A percentile compares a stretch with the other conserved stretches of the same genome.
phyloP scores from a whole-genome alignment of 371 early-diverging fungal species.

The Apophysomyces variabilis region DNA sequence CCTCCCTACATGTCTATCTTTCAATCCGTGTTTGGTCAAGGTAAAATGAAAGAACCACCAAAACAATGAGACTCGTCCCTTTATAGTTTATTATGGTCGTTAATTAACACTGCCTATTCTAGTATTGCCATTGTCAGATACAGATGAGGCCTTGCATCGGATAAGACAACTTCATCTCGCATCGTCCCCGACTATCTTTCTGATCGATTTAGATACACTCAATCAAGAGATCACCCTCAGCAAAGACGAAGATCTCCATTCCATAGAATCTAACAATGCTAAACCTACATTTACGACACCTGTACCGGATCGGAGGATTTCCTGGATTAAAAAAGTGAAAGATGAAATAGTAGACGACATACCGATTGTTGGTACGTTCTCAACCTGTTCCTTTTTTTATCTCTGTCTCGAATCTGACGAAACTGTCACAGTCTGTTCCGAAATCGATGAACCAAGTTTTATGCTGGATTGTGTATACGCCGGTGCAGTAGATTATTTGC shows the following conservation, averaged over 20 bases:
- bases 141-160: slow-evolving; percentile 4
- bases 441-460: slow-evolving; percentile 33
- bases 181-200: slow-evolving; percentile 17
- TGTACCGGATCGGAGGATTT: slow-evolving; percentile 10
- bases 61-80: slow-evolving; percentile 6
- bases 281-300: slow-evolving; percentile 9
- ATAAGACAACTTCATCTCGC: neutral
- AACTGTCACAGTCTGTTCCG: slow-evolving; percentile 27
- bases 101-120: neutral
- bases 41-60: slow-evolving; percentile 9
- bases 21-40: slow-evolving; percentile 27
- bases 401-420: neutral
- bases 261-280: slow-evolving; percentile 7
- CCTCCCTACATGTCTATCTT: slow-evolving; percentile 22
- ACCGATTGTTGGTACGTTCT: slow-evolving; percentile 16
- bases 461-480: slow-evolving; percentile 51
- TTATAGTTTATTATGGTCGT: neutral
- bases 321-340: slow-evolving; percentile 11
- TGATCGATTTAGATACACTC: slow-evolving; percentile 24
- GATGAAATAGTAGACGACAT: slow-evolving; percentile 6
- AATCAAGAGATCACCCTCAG: slow-evolving; percentile 4
- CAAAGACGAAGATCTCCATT: slow-evolving; percentile 18
- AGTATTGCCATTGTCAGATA: slow-evolving; percentile 2
- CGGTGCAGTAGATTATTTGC: slow-evolving; percentile 55
- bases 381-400: neutral